A percentile compares a stretch with the other conserved stretches of the same genome.
Evolutionary conservation across 2,329 filamentous ascomycete genomes (phyloP).

Genomic region (Phoma sp.): DNA sequence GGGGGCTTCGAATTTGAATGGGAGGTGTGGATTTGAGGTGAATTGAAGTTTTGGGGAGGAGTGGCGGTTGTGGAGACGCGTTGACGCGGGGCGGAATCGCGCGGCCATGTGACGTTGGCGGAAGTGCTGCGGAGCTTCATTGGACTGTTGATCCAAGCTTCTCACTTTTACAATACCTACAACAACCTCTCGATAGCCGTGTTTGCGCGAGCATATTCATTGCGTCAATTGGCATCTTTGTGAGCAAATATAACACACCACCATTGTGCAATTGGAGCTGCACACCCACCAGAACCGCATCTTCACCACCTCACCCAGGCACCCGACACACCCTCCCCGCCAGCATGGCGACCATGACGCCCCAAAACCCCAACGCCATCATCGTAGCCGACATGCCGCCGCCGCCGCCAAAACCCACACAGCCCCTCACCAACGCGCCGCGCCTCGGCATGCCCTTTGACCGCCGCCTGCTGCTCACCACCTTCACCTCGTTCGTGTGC

Average conservation of each 20-base stretch:
- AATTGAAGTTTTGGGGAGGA: neutral
- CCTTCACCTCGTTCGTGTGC: slow-evolving; percentile 68
- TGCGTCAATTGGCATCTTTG: too few species aligned
- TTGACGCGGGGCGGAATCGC: slow-evolving; percentile 19
- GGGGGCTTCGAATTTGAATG: too few species aligned
- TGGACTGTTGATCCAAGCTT: slow-evolving; percentile 9
- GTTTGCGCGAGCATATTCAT: too few species aligned
- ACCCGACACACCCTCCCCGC: slow-evolving; percentile 9
- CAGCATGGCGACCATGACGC: slow-evolving; percentile 17
- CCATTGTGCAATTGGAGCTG: too few species aligned
- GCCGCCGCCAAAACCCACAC: slow-evolving; percentile 16
- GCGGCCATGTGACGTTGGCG: slow-evolving; percentile 30
- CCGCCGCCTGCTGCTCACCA: slow-evolving; percentile 71
- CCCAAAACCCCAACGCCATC: slow-evolving; percentile 6
- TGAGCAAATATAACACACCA: too few species aligned
- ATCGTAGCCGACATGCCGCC: slow-evolving; percentile 2
- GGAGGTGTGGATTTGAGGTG: neutral
- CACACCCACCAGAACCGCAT: neutral
- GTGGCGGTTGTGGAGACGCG: slow-evolving; percentile 4
- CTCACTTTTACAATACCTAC: neutral
- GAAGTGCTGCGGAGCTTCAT: slow-evolving; percentile 8
- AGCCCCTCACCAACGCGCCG: slow-evolving; percentile 22
- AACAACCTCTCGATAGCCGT: neutral
- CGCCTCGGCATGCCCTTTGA: slow-evolving; percentile 70
- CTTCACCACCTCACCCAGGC: neutral